phyloP scores from a whole-genome alignment of 2,329 filamentous ascomycete species.

The Periconia sp. region DNA sequence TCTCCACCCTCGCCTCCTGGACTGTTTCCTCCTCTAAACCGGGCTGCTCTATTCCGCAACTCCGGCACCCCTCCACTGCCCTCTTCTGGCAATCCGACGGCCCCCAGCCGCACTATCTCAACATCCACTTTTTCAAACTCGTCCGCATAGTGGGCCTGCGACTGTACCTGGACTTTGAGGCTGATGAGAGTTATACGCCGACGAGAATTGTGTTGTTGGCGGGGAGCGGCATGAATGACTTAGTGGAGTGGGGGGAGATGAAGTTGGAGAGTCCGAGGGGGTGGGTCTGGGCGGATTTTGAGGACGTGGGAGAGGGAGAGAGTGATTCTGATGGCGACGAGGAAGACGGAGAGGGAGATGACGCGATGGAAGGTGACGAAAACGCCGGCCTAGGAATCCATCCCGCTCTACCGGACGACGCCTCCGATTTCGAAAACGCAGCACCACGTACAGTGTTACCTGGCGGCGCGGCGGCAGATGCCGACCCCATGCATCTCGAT shows the following conservation, averaged over 20 bases:
- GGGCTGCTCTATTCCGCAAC: slow-evolving; percentile 77
- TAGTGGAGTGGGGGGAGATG: slow-evolving; percentile 86
- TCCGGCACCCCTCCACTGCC: slow-evolving; percentile 74
- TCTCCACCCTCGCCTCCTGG: slow-evolving; percentile 82
- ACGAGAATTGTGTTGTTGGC: slow-evolving; percentile 89
- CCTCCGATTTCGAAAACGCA: slow-evolving; percentile 27
- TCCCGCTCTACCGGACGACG: slow-evolving; percentile 3
- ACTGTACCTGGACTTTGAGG: slow-evolving; percentile 88
- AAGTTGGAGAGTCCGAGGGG: slow-evolving; percentile 79
- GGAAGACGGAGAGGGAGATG: slow-evolving; percentile 25
- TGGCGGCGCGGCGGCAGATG: neutral
- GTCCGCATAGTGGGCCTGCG: slow-evolving; percentile 79
- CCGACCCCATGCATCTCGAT: slow-evolving; percentile 12
- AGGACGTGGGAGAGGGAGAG: slow-evolving; percentile 61
- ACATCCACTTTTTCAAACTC: slow-evolving; percentile 84
- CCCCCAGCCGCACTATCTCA: slow-evolving; percentile 81
- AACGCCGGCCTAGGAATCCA: slow-evolving; percentile 16
- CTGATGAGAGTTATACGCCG: slow-evolving; percentile 96
- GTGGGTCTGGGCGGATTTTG: slow-evolving; percentile 85
- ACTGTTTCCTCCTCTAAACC: slow-evolving; percentile 83
- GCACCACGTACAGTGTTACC: slow-evolving; percentile 5
- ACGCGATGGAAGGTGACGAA: slow-evolving; percentile 12
- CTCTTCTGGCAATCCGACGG: slow-evolving; percentile 88
- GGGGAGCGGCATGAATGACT: slow-evolving; percentile 88
- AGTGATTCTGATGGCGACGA: slow-evolving; percentile 23